Evolutionary conservation across 1,139 yeast genomes (phyloP), one percentile per base, ranked within the genome.

Genomic region (Candida dubliniensis): DNA sequence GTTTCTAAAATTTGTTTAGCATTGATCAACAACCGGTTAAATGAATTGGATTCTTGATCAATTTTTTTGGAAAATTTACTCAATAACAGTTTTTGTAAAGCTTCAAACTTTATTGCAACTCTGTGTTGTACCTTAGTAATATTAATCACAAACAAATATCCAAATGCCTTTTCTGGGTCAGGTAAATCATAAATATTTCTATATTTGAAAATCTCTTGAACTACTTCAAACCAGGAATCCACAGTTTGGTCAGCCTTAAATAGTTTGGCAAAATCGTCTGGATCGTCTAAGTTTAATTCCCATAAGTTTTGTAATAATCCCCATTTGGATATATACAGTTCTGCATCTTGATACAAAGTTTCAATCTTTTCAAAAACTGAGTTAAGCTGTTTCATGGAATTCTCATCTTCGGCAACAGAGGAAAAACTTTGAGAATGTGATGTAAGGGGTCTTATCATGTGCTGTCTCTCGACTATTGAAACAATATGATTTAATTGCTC

Each of bases 71-170:
- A 64, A 58, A 85, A 84, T 14, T 61, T 63, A 1, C 57, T 52
- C 7, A 79, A 49, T 2, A 84, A 57, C 1, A 70, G 74, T 35
- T 64, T 71, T 50, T 82, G 86, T 77, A 87, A 82, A 1, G 60
- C 52, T 43, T 81, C 87, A 61, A 79, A 85, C 53, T 77, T 79
- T 4, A 81, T 59, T 35, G 70, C 71, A 9, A 82, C 73, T 41
- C 81, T 67, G 1, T 76, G 63, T 52, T 82, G 86, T 1, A 84
- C 82, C 13, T 75, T 74, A 4, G 74, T 67, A 55, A 74, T 82
- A 37, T 77, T 71, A 15, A 73, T 53, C 11, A 72, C 52, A 5
- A 64, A 51, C 25, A 79, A 50, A 1, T 61, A 49, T 0, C 86
- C 82, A 59, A 81, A 68, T 5, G n/a, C 13, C 38, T 44, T 41